phyloP scores from a whole-genome alignment of 2,329 filamentous ascomycete species.

The Ramichloridium luteum region DNA sequence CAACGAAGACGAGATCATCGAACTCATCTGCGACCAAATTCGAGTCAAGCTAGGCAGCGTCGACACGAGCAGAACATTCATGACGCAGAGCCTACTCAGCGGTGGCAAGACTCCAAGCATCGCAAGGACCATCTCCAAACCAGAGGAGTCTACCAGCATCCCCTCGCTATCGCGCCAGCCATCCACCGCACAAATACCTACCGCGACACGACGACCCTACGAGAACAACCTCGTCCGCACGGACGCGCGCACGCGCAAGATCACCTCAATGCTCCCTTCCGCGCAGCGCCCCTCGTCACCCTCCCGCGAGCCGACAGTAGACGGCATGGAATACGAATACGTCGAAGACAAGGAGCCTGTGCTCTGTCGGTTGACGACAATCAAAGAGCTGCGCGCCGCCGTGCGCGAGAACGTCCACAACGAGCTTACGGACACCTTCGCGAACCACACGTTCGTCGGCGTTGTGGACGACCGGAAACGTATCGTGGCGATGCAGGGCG shows the following conservation, averaged over 20 bases:
- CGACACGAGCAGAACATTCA: conserved; percentile 86
- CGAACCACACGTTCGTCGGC: conserved; percentile 83
- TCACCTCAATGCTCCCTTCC: conserved; percentile 85
- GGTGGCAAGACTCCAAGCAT: conserved; percentile 41
- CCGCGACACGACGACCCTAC: conserved; percentile 44
- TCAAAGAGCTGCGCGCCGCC: conserved; percentile 70
- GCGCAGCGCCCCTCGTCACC: conserved; percentile 29
- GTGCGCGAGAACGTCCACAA: conserved; percentile 76
- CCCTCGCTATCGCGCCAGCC: conserved; percentile 23
- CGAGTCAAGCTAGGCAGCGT: conserved; percentile 68
- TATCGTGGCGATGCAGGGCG: conserved; percentile 83
- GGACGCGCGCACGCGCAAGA: conserved; percentile 79
- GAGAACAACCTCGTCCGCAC: conserved; percentile 87
- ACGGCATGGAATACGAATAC: conserved; percentile 57
- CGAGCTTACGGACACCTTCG: conserved; percentile 75
- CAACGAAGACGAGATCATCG: conserved; percentile 92
- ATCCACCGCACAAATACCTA: conserved; percentile 17
- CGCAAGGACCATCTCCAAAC: conserved; percentile 27
- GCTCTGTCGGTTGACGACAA: conserved; percentile 63
- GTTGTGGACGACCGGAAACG: conserved; percentile 78
- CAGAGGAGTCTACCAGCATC: conserved; percentile 21
- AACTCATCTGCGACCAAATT: conserved; percentile 70
- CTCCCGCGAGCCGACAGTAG: conserved; percentile 21
- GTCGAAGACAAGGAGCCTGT: conserved; percentile 58
- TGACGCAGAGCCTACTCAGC: conserved; percentile 81